These are phyloP conservation scores for Rubia peregrina DNA, from an alignment of 305 asterid species.

Conservation along the genomic window DNA sequence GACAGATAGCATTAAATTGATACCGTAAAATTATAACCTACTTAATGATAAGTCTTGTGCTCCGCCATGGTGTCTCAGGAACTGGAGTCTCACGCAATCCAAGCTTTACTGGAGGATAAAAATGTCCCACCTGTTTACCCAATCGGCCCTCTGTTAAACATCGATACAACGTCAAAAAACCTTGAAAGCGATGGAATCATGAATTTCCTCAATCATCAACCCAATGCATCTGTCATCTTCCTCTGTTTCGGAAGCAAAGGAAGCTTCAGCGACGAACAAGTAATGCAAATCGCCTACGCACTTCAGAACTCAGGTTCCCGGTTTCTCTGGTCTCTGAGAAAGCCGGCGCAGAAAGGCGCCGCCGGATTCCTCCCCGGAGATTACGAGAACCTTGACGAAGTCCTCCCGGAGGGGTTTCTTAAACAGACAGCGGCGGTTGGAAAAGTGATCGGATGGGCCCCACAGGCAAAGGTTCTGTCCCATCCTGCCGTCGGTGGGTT, in stretches of 20 bases:
- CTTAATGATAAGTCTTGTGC: no score
- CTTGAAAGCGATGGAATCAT: constrained; percentile 20
- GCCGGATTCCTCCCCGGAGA: background rate
- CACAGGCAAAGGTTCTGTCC: background rate
- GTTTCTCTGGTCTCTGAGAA: constrained; percentile 29
- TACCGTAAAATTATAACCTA: no score
- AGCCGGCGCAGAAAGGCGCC: background rate
- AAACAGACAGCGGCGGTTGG: constrained; percentile 31
- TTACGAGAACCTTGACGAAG: constrained; percentile 15
- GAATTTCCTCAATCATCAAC: constrained; percentile 50
- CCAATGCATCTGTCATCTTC: constrained; percentile 38
- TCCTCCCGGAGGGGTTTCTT: constrained; percentile 41
- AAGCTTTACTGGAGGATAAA: constrained; percentile 13
- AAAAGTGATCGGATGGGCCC: constrained; percentile 3
- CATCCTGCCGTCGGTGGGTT: background rate
- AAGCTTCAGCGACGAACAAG: constrained; percentile 16
- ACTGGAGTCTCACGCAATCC: constrained; percentile 36
- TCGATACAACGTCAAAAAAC: background rate
- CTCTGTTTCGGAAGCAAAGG: constrained; percentile 44
- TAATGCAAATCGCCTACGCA: constrained; percentile 29
- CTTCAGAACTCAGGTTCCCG: constrained; percentile 35
- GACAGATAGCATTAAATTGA: no score
- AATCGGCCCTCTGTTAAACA: background rate
- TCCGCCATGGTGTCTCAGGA: constrained; percentile 14
- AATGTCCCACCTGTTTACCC: background rate